These are phyloP conservation scores for Domatiomyces globalis DNA, from an alignment of 2,329 filamentous ascomycete species.

Conservation along the genomic window DNA sequence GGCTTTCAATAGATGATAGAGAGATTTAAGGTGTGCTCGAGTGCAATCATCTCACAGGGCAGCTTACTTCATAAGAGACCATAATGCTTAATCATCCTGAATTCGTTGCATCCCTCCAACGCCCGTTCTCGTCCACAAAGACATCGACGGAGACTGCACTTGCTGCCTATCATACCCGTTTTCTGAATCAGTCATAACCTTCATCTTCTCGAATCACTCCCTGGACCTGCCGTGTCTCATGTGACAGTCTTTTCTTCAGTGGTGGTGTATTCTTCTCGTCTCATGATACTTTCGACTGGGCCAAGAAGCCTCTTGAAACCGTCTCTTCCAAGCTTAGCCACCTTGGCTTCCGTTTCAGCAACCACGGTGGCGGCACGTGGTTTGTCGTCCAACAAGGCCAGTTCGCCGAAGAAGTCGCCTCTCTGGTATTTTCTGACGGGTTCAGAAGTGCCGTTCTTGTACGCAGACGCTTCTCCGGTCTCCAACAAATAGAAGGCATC, in stretches of 20 bases:
- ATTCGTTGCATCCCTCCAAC: not conserved
- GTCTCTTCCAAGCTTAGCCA: constrained; percentile 80
- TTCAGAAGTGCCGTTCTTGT: constrained; percentile 56
- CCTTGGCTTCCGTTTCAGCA: constrained; percentile 75
- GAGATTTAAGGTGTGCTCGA: not conserved
- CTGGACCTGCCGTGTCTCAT: not conserved
- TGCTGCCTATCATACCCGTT: not conserved
- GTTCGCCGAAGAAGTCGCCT: constrained; percentile 93
- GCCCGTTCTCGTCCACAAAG: not conserved
- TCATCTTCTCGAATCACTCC: not conserved
- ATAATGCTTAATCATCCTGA: not conserved
- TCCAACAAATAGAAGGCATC: constrained; percentile 87
- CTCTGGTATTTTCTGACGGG: constrained; percentile 71
- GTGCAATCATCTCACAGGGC: no score
- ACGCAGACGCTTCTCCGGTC: constrained; percentile 71
- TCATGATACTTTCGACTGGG: constrained; percentile 87
- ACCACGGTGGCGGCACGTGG: constrained; percentile 82
- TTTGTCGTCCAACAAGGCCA: constrained; percentile 84
- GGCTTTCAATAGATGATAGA: not conserved
- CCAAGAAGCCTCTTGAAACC: constrained; percentile 89
- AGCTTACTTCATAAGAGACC: not conserved
- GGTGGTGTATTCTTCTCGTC: constrained; percentile 41
- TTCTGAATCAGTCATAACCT: not conserved
- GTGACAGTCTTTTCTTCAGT: constrained; percentile 26
- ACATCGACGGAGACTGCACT: not conserved